Evolutionary conservation across 306 rosid species (phyloP).

Genomic region (cucumber (Cucumis sativus)): Cucumber_9930_V3 NC_026657.2:27436501-27437000

Average conservation of each 20-base stretch:
- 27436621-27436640: slow-evolving; percentile 97
- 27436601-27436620: slow-evolving; percentile 98
- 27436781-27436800: slow-evolving; percentile 96
- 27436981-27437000: slow-evolving; percentile 92
- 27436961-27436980: slow-evolving; percentile 92
- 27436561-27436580: slow-evolving; percentile 98
- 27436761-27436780: slow-evolving; percentile 73
- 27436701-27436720: slow-evolving; percentile 92
- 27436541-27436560: slow-evolving; percentile 95
- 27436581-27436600: slow-evolving; percentile 95
- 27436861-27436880: slow-evolving; percentile 93
- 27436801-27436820: slow-evolving; percentile 66
- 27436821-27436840: slow-evolving; percentile 55
- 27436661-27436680: slow-evolving; percentile 98
- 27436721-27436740: slow-evolving; percentile 76
- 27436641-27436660: slow-evolving; percentile 95
- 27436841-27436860: slow-evolving; percentile 88
- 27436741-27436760: slow-evolving; percentile 91
- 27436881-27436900: slow-evolving; percentile 89
- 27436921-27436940: slow-evolving; percentile 88
- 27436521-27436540: slow-evolving; percentile 93
- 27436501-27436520: slow-evolving; percentile 98
- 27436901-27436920: slow-evolving; percentile 74
- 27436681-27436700: slow-evolving; percentile 99
- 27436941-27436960: slow-evolving; percentile 76